phyloP scores from a whole-genome alignment of 2,329 filamentous ascomycete species.

The Alternaria arborescens region DNA sequence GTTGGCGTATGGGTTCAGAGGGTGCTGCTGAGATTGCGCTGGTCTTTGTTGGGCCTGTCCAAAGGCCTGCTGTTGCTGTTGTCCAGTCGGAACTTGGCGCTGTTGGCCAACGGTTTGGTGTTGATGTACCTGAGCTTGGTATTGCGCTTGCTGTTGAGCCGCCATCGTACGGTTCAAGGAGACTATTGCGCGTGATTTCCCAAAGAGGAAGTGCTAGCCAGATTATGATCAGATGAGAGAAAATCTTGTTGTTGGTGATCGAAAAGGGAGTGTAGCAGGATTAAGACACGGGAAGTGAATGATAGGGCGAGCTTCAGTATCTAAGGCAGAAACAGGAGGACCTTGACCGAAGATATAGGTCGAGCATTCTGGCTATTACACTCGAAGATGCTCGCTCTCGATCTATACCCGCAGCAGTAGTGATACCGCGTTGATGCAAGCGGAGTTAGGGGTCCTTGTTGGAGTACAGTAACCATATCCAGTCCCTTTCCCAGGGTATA shows the following conservation, averaged over 20 bases:
- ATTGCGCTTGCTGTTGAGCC: constrained; percentile 19
- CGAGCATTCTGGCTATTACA: constrained; percentile 11
- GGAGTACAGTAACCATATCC: constrained; percentile 7
- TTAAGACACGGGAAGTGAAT: constrained; percentile 8
- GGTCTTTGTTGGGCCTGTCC: constrained; percentile 19
- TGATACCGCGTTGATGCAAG: constrained; percentile 23
- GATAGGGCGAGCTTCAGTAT: constrained; percentile 14
- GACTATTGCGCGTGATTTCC: background rate
- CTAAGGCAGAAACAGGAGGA: constrained; percentile 25
- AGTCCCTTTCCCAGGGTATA: constrained; percentile 9
- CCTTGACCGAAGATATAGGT: constrained; percentile 25
- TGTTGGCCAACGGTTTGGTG: constrained; percentile 29
- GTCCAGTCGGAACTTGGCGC: constrained; percentile 12
- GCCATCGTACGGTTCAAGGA: constrained; percentile 25
- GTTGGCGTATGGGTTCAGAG: constrained; percentile 14
- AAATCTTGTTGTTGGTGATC: background rate
- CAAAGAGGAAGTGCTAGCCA: background rate
- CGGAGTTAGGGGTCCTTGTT: constrained; percentile 17
- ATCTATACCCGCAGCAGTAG: constrained; percentile 15
- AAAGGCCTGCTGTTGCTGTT: constrained; percentile 13
- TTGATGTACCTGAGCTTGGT: constrained; percentile 17
- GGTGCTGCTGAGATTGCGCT: constrained; percentile 16
- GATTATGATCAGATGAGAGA: background rate
- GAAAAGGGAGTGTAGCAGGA: background rate
- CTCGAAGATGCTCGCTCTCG: constrained; percentile 4